phyloP scores from a whole-genome alignment of 495 filamentous ascomycete species.

The Schizothecium vesticola region DNA sequence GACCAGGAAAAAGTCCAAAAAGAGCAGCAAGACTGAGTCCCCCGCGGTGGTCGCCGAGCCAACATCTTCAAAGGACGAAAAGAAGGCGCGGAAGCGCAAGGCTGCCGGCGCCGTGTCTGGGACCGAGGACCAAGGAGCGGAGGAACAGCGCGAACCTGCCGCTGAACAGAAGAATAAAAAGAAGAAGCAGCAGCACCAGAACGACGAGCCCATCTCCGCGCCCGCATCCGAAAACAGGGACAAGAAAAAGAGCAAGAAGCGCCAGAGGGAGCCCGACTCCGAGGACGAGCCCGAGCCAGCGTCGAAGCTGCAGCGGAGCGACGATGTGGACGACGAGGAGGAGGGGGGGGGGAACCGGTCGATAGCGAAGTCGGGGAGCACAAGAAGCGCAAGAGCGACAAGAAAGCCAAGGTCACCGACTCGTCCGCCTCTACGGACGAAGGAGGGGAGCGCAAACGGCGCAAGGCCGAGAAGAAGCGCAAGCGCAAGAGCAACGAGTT shows the following conservation, averaged over 20 bases:
- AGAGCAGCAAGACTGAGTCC: neutral
- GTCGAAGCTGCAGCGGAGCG: conserved; percentile 1
- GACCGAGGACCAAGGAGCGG: neutral
- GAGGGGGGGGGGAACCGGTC: neutral
- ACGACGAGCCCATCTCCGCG: neutral
- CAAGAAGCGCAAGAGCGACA: neutral
- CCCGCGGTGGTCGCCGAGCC: neutral
- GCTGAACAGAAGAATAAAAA: neutral
- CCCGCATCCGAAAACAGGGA: neutral
- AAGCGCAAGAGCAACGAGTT: conserved; percentile 17
- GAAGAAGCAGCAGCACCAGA: neutral
- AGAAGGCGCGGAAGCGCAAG: conserved; percentile 17
- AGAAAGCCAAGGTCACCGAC: conserved; percentile 14
- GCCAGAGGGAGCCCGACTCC: neutral
- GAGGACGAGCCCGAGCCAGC: neutral
- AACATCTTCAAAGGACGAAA: neutral
- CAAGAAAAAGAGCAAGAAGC: neutral
- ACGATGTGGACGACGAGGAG: neutral
- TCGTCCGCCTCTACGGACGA: neutral
- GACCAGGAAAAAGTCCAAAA: neutral
- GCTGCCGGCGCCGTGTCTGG: neutral
- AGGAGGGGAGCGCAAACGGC: neutral
- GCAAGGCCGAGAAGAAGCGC: neutral
- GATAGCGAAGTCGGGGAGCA: neutral
- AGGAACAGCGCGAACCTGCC: neutral